Evolutionary conservation across 257 asterid genomes (phyloP).

Genomic region (Ocimum tenuiflorum): DNA sequence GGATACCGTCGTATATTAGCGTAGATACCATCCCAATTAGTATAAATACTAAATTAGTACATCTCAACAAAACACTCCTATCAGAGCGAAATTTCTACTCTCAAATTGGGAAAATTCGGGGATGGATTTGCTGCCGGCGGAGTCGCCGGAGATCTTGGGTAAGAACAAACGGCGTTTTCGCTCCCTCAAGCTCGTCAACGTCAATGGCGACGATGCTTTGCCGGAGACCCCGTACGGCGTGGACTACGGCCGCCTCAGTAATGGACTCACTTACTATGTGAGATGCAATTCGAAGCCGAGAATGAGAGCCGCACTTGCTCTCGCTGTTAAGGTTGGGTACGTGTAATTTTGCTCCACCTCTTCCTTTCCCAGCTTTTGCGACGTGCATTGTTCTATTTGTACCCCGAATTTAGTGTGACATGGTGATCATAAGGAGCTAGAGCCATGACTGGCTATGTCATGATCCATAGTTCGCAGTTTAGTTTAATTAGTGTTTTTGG

Average conservation of each 20-base stretch:
- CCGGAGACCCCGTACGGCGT: slow-evolving; percentile 66
- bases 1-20: background rate
- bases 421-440: slow-evolving; percentile 7
- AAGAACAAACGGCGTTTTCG: slow-evolving; percentile 68
- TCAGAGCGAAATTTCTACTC: background rate
- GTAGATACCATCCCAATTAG: slow-evolving; percentile 19
- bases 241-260: slow-evolving; percentile 70
- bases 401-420: background rate
- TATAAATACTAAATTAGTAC: background rate
- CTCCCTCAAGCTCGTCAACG: slow-evolving; percentile 70
- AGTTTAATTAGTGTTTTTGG: background rate
- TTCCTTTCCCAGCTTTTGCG: background rate
- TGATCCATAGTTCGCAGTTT: background rate
- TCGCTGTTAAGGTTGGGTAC: slow-evolving; percentile 89
- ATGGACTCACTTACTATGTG: slow-evolving; percentile 81
- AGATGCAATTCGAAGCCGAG: slow-evolving; percentile 86
- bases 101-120: background rate
- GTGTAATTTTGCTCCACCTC: slow-evolving; percentile 14
- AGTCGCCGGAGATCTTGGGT: slow-evolving; percentile 46
- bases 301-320: slow-evolving; percentile 96
- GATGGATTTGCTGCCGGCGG: slow-evolving; percentile 81
- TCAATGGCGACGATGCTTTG: slow-evolving; percentile 56
- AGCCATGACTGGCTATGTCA: background rate
- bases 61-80: background rate
- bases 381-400: background rate